These are phyloP conservation scores for Cajanus cajan DNA, from an alignment of 306 rosid genomes.

Conservation along the genomic window DNA sequence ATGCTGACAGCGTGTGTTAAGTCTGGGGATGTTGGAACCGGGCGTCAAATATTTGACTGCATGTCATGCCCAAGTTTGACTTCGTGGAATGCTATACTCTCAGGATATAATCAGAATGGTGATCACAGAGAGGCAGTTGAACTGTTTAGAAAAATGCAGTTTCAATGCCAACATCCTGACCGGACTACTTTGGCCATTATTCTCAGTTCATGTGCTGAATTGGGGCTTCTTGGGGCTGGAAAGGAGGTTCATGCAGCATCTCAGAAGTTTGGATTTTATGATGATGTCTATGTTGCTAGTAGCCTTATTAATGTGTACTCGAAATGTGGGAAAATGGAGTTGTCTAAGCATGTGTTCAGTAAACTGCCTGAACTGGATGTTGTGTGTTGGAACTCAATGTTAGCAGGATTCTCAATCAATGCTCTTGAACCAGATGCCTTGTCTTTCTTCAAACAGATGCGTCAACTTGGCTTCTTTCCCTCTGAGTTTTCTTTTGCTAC, in stretches of 20 bases:
- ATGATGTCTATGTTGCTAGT: conserved; percentile 62
- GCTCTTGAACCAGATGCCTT: conserved; percentile 67
- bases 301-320: conserved; percentile 71
- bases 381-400: conserved; percentile 85
- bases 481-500: conserved; percentile 71
- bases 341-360: conserved; percentile 51
- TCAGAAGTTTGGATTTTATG: conserved; percentile 40
- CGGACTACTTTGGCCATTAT: conserved; percentile 63
- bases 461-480: conserved; percentile 45
- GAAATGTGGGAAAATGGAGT: conserved; percentile 63
- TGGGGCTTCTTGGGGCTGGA: conserved; percentile 56
- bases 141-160: conserved; percentile 71
- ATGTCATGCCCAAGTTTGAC: conserved; percentile 58
- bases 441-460: conserved; percentile 54
- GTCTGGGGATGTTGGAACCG: conserved; percentile 60
- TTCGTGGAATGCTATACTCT: conserved; percentile 84
- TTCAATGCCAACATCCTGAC: conserved; percentile 52
- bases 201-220: conserved; percentile 66
- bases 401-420: conserved; percentile 60
- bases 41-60: conserved; percentile 62
- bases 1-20: conserved; percentile 66
- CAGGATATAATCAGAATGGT: conserved; percentile 59
- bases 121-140: conserved; percentile 51
- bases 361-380: conserved; percentile 53
- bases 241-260: conserved; percentile 68